These are phyloP conservation scores for Trichoderma orchidacearum DNA, from an alignment of 495 filamentous ascomycete genomes.

Conservation along the genomic window DNA sequence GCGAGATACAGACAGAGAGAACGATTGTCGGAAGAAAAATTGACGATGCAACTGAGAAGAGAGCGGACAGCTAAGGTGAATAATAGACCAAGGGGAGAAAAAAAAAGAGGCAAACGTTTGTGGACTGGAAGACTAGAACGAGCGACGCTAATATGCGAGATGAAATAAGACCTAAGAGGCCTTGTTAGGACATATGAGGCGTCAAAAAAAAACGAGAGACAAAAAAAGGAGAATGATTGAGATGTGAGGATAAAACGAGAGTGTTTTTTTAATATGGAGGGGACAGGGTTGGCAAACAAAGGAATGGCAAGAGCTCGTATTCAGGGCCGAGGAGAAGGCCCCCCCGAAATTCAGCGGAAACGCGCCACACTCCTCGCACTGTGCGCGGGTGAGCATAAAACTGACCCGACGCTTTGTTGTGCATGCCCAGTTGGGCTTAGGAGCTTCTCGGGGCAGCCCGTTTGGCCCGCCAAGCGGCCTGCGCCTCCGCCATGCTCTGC, in stretches of 20 bases:
- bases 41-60: not conserved
- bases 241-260: conserved; percentile 1
- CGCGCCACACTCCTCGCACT: not conserved
- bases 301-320: not conserved
- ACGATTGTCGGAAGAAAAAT: not conserved
- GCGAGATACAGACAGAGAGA: not conserved
- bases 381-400: not conserved
- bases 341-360: not conserved
- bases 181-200: not conserved
- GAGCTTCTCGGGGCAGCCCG: not conserved
- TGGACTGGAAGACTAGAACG: not conserved
- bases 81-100: not conserved
- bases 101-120: not conserved
- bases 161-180: not conserved
- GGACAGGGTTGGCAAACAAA: not conserved
- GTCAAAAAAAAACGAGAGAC: not conserved
- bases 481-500: not conserved
- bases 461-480: not conserved
- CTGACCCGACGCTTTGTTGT: not conserved
- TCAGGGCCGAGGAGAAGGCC: not conserved
- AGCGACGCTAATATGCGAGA: not conserved
- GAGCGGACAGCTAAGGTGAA: not conserved
- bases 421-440: not conserved
- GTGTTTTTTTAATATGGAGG: not conserved
- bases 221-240: not conserved